Conservation (phyloP, 2,329 filamentous ascomycete genomes). For the Ascocoryne sarcoides region DNA sequence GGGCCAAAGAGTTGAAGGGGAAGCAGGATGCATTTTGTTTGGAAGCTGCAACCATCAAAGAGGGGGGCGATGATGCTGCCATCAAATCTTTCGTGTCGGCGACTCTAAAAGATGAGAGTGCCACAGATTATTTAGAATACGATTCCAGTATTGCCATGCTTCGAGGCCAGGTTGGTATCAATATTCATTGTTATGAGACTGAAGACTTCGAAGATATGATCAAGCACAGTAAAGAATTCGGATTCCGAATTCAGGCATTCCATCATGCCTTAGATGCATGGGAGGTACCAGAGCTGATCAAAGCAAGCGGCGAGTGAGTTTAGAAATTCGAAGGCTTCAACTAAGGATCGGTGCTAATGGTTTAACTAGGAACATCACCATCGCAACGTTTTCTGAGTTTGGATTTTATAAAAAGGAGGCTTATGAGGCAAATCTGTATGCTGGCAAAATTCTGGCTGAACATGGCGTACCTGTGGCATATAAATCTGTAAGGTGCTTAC, state of each 20-base stretch:
- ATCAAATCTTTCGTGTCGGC: slow-evolving; percentile 16
- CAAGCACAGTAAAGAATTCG: slow-evolving; percentile 35
- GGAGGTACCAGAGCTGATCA: slow-evolving; percentile 34
- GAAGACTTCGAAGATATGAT: slow-evolving; percentile 38
- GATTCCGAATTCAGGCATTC: slow-evolving; percentile 33
- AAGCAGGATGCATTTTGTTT: slow-evolving; percentile 31
- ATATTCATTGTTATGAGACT: slow-evolving; percentile 38
- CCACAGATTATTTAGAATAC: slow-evolving; percentile 31
- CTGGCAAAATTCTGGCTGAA: slow-evolving; percentile 33
- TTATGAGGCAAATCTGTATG: slow-evolving; percentile 33
- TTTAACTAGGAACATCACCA: slow-evolving; percentile 33
- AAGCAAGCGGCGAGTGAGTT: slow-evolving; percentile 30
- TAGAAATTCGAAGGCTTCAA: no score
- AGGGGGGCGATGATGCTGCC: slow-evolving; percentile 13
- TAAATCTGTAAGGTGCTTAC: slow-evolving; percentile 29
- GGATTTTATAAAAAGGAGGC: slow-evolving; percentile 36
- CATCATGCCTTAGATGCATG: slow-evolving; percentile 35
- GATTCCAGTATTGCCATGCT: slow-evolving; percentile 35
- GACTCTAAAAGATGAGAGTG: slow-evolving; percentile 10
- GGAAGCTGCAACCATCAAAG: slow-evolving; percentile 17
- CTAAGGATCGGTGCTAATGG: no score
- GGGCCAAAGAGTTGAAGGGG: slow-evolving; percentile 29
- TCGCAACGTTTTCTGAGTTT: slow-evolving; percentile 36
- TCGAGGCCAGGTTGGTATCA: slow-evolving; percentile 33
- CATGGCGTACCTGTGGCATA: slow-evolving; percentile 35